These are phyloP conservation scores for Calocybe gangraenosa DNA, from an alignment of 768 basidiomycete genomes.

Conservation along the genomic window DNA sequence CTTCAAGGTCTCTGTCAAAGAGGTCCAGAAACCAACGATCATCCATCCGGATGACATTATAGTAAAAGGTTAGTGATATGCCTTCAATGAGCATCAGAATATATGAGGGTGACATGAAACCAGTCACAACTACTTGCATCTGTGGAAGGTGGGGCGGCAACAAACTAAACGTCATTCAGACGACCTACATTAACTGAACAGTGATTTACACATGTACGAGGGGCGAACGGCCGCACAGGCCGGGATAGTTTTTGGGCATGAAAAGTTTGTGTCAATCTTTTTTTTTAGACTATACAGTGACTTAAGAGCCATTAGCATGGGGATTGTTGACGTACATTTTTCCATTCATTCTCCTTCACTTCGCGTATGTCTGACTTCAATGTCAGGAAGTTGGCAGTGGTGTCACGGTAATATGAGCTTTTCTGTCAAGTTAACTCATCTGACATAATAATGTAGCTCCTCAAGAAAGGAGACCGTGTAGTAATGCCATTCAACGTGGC, in stretches of 20 bases:
- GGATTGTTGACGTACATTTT: conserved; percentile 38
- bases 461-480: conserved; percentile 56
- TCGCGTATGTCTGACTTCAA: background rate
- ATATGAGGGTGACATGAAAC: background rate
- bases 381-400: conserved; percentile 39
- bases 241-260: conserved; percentile 51
- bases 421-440: background rate
- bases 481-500: conserved; percentile 61
- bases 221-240: conserved; percentile 46
- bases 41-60: conserved; percentile 51
- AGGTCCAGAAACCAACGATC: conserved; percentile 44
- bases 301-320: conserved; percentile 28
- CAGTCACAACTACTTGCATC: conserved; percentile 49
- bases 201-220: conserved; percentile 56
- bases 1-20: conserved; percentile 41
- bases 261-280: conserved; percentile 42
- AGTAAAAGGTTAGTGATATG: conserved; percentile 32
- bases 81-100: no score
- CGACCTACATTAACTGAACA: conserved; percentile 13
- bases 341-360: background rate
- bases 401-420: conserved; percentile 30
- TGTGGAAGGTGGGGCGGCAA: conserved; percentile 38
- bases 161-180: background rate
- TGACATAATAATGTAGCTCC: conserved; percentile 24
- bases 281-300: background rate